Percentiles rank a stretch among this genome's conserved stretches.
Evolutionary conservation across 495 filamentous ascomycete species (phyloP).

Genomic region (Aspergillus hancockii): DNA sequence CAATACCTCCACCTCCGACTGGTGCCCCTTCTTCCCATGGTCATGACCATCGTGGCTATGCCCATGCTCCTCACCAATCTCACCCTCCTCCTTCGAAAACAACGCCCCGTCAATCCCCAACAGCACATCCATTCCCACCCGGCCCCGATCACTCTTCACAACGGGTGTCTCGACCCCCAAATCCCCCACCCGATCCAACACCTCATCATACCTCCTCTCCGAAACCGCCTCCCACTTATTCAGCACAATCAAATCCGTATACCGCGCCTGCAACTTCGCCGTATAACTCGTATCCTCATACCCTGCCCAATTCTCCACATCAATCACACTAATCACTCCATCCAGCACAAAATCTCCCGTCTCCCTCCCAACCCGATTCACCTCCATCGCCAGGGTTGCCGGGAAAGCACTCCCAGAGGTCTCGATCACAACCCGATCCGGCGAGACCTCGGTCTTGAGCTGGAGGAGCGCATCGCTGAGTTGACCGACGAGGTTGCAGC

Average conservation of each 20-base stretch:
- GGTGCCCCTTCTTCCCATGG: conserved; percentile 53
- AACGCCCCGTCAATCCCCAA: conserved; percentile 85
- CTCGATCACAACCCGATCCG: conserved; percentile 91
- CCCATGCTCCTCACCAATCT: conserved; percentile 27
- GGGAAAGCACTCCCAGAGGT: conserved; percentile 87
- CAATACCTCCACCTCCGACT: conserved; percentile 87
- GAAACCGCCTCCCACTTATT: conserved; percentile 89
- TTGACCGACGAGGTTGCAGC: conserved; percentile 95
- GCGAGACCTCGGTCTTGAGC: conserved; percentile 58
- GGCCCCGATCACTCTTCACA: conserved; percentile 77
- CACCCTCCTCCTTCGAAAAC: conserved; percentile 54
- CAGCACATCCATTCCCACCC: conserved; percentile 72
- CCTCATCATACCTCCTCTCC: conserved; percentile 76
- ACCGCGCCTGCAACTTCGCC: conserved; percentile 80
- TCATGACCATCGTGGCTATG: conserved; percentile 28
- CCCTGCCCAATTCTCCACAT: conserved; percentile 96
- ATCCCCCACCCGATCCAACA: conserved; percentile 81
- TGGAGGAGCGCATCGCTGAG: conserved; percentile 76
- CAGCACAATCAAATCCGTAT: conserved; percentile 90
- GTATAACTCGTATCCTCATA: conserved; percentile 91
- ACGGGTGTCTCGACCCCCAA: conserved; percentile 77
- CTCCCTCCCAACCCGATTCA: conserved; percentile 73
- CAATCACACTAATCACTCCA: conserved; percentile 88
- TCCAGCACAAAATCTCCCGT: conserved; percentile 71
- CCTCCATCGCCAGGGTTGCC: conserved; percentile 87